A percentile compares a stretch with the other conserved stretches of the same genome.
Conservation (phyloP, 2,329 filamentous ascomycete genomes). For the Plenodomus biglobosus region DNA sequence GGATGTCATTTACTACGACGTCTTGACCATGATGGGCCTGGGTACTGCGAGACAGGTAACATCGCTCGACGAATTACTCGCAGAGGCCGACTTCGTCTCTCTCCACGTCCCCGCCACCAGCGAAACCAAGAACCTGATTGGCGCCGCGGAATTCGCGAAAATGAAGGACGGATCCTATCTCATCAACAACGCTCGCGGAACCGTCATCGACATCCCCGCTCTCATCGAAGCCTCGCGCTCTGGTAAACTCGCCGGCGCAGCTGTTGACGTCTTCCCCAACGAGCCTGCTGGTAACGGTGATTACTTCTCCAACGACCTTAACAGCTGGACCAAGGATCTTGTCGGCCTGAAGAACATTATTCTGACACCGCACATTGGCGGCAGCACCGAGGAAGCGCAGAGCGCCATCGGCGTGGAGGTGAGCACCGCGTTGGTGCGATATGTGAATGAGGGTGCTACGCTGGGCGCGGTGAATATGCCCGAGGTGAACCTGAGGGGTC, state of each 20-base stretch:
- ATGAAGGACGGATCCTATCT: conserved; percentile 95
- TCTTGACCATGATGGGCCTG: conserved; percentile 90
- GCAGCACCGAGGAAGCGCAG: conserved; percentile 96
- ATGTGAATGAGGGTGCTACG: conserved; percentile 94
- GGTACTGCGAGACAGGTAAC: conserved; percentile 84
- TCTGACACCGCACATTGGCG: conserved; percentile 93
- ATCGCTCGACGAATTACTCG: conserved; percentile 73
- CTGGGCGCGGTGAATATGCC: conserved; percentile 93
- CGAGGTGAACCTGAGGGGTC: conserved; percentile 86
- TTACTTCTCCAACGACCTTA: conserved; percentile 85
- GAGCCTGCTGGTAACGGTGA: conserved; percentile 94
- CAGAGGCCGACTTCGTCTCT: conserved; percentile 85
- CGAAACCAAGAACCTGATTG: conserved; percentile 92
- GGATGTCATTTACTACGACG: conserved; percentile 96
- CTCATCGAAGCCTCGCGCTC: conserved; percentile 82
- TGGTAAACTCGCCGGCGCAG: conserved; percentile 88
- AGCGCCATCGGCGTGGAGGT: conserved; percentile 95
- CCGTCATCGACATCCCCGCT: conserved; percentile 89
- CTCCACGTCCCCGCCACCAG: conserved; percentile 91
- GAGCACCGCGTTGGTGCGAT: conserved; percentile 80
- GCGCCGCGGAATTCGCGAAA: conserved; percentile 71
- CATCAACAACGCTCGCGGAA: conserved; percentile 94
- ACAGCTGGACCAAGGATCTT: conserved; percentile 82
- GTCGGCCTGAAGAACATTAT: conserved; percentile 87
- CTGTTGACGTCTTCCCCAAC: conserved; percentile 93